These are phyloP conservation scores for Purpureocillium takamizusanense DNA, from an alignment of 2,329 filamentous ascomycete genomes.

Conservation along the genomic window DNA sequence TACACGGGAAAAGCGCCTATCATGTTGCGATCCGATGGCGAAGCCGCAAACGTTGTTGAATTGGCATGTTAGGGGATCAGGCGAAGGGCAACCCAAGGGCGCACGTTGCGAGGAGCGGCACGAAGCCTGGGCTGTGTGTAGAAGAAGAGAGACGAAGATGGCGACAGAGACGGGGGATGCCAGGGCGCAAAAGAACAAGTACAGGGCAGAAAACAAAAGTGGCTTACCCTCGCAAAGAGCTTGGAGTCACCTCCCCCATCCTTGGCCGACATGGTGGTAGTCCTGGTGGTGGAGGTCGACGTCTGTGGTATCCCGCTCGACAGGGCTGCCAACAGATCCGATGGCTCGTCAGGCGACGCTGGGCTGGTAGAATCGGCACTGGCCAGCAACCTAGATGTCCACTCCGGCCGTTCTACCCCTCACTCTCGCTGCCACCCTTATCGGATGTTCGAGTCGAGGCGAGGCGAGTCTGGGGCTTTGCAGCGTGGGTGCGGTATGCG, in stretches of 20 bases:
- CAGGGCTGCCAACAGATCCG: neutral
- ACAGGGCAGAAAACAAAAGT: conserved; percentile 4
- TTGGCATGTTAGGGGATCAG: neutral
- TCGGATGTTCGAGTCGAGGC: neutral
- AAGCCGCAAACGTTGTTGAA: neutral
- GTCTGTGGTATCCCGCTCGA: too few species aligned
- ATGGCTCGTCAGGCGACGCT: conserved; percentile 9
- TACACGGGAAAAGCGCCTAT: conserved; percentile 45
- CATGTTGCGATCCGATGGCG: conserved; percentile 3
- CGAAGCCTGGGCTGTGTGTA: neutral
- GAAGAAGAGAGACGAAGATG: neutral
- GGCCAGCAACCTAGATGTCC: neutral
- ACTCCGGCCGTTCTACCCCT: neutral
- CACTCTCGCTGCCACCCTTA: neutral
- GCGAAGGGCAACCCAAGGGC: neutral
- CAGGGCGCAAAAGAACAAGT: conserved; percentile 5
- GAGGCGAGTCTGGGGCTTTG: too few species aligned
- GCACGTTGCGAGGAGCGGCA: neutral
- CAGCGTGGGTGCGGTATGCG: too few species aligned
- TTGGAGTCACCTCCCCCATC: conserved; percentile 85
- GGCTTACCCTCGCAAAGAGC: conserved; percentile 89
- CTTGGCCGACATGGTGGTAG: conserved; percentile 46
- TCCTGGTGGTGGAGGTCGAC: neutral
- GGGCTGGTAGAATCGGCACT: conserved; percentile 2
- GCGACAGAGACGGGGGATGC: conserved; percentile 2